Evolutionary conservation across 2,329 filamentous ascomycete species (phyloP), one percentile per base, ranked within the genome.

Genomic region (Cladobotryum mycophilum): DNA sequence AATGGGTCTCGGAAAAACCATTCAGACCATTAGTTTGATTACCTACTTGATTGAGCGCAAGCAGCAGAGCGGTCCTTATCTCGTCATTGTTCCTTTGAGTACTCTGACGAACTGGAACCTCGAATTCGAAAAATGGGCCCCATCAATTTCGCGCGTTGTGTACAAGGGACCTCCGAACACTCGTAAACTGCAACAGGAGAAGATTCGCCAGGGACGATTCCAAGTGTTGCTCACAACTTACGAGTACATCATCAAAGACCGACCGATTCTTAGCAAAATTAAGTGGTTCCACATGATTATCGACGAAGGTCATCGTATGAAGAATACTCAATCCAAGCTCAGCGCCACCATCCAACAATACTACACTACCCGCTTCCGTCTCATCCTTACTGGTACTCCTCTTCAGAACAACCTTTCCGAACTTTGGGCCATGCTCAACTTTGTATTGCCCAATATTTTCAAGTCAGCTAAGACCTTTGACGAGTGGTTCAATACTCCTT

Each of bases 271-370:
- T 12, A 95, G 89, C 76, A 97, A 97, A 77, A 92, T 99, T 72
- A 97, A 97, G 72, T 99, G 93, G 93, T 86, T 96, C 62, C 93
- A 99, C 73, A 97, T 99, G 93, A 97, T 99, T 61, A 93, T 99
- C 58, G 93, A 99, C 63, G 93, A 99, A 76, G 93, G 93, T 72
- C 93, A 99, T 70, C 90, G 93, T 67, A 99, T 99, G 93, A 99
- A 99, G 81, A 99, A 99, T 70, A 80, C 89, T 30, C 86, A 93
- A 60, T 99, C 93, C 9, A 99, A 99, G 73, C 79, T 99, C 60
- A 96, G 89, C 69, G 89, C 85, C 58, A 97, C 93, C 4, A 89
- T 99, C 57, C 91, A 92, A 36, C 84, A 90, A 55, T 97, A 97
- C 76, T 99, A 99, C 73, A 86, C 80, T 62, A 96, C 92, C 30